These are phyloP conservation scores for Aspergillus indologenus DNA, from an alignment of 495 filamentous ascomycete species.

Conservation along the genomic window DNA sequence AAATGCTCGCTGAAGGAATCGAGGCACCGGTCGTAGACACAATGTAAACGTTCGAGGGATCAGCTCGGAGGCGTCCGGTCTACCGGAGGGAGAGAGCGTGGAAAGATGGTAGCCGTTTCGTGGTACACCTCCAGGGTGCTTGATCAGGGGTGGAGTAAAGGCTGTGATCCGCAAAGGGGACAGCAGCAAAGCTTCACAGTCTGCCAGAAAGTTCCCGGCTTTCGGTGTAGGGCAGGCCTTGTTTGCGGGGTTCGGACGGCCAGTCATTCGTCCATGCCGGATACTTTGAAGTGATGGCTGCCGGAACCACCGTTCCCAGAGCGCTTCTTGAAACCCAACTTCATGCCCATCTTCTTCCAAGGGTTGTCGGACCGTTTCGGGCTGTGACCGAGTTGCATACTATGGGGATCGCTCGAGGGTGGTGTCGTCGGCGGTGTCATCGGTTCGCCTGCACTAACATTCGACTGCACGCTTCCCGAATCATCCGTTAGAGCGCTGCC, in stretches of 20 bases:
- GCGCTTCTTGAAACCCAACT: slow-evolving; percentile 67
- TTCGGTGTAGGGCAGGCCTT: neutral
- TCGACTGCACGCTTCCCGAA: slow-evolving; percentile 44
- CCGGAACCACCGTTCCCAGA: slow-evolving; percentile 32
- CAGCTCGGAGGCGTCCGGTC: neutral
- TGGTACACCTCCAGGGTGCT: neutral
- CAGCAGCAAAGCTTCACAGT: neutral
- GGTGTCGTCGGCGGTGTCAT: slow-evolving; percentile 91
- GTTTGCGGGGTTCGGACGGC: neutral
- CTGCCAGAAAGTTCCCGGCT: neutral
- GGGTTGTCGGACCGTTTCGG: slow-evolving; percentile 56
- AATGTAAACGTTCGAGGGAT: neutral
- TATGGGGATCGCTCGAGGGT: slow-evolving; percentile 58
- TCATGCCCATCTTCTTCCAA: slow-evolving; percentile 85
- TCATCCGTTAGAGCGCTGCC: slow-evolving; percentile 43
- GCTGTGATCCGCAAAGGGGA: neutral
- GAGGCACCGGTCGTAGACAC: slow-evolving; percentile 11
- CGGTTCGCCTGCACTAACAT: slow-evolving; percentile 53
- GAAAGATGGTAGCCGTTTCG: neutral
- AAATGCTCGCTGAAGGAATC: slow-evolving; percentile 8
- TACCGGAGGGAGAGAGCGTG: neutral
- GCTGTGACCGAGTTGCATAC: slow-evolving; percentile 45
- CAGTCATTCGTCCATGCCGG: slow-evolving; percentile 35
- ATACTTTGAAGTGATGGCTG: slow-evolving; percentile 35
- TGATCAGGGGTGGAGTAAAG: neutral